phyloP scores from a whole-genome alignment of 805 yeast genomes.

The Yamadazyma nakazawae region DNA sequence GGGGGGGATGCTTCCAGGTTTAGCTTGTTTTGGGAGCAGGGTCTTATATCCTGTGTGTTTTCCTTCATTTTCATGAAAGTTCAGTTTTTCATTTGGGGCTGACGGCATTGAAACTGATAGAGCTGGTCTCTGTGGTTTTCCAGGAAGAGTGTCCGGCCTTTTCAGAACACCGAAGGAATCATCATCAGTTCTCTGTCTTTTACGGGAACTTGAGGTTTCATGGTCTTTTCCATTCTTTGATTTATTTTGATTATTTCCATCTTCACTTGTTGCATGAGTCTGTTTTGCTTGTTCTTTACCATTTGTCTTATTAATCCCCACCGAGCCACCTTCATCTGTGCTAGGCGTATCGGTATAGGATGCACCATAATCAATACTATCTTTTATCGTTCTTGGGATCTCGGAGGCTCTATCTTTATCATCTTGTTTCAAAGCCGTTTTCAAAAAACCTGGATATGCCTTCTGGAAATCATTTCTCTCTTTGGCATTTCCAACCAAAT shows the following conservation, averaged over 20 bases:
- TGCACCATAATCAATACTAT: no score
- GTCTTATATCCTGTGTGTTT: background rate
- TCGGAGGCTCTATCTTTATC: background rate
- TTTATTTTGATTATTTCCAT: no score
- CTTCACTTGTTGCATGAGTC: no score
- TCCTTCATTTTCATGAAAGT: background rate
- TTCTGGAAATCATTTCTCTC: conserved; percentile 35
- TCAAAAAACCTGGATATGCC: conserved; percentile 37
- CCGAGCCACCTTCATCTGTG: no score
- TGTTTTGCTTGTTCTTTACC: no score
- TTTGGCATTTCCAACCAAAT: conserved; percentile 64
- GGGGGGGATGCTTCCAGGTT: background rate
- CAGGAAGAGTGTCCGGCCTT: no score
- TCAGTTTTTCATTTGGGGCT: background rate
- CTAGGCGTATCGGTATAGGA: no score
- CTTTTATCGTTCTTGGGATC: background rate
- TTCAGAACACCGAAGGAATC: no score
- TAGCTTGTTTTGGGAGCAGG: background rate
- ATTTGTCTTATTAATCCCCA: no score
- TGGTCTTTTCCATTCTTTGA: no score
- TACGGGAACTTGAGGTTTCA: no score
- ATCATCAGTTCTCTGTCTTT: no score
- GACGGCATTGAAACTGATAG: background rate
- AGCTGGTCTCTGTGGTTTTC: background rate
- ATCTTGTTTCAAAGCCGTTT: background rate